Conservation (phyloP, 345 rosid genomes). For the Eucalyptus urophylla region DNA sequence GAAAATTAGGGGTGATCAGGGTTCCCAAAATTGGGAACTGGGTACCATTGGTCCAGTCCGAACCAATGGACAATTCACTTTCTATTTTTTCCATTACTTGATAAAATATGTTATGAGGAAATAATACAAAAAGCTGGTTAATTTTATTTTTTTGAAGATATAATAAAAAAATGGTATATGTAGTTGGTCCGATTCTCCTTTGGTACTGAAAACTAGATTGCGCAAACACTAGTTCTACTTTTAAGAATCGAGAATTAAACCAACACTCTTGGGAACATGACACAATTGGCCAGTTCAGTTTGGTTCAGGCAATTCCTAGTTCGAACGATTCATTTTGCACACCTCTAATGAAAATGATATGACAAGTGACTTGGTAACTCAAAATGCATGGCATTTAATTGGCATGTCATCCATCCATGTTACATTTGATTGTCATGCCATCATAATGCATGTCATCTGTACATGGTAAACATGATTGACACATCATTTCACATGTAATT, state of each 20-base stretch:
- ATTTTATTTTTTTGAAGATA: no score
- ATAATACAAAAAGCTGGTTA: no score
- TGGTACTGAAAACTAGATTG: fast-evolving
- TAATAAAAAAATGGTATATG: no score
- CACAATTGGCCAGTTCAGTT: fast-evolving
- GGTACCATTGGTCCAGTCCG: fast-evolving
- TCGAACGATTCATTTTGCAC: fast-evolving
- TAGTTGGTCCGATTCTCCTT: no score
- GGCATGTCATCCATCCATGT: not conserved
- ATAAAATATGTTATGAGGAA: no score
- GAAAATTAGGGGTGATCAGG: not conserved
- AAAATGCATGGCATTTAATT: not conserved
- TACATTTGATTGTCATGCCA: not conserved
- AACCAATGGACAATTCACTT: no score
- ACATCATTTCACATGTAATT: not conserved
- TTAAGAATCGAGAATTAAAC: fast-evolving
- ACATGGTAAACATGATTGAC: not conserved
- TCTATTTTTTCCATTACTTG: no score
- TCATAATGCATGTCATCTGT: not conserved
- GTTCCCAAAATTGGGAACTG: no score
- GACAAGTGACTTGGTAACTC: not conserved
- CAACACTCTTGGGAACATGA: no score
- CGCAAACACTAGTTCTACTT: fast-evolving
- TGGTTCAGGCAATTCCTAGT: no score
- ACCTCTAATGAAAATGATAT: not conserved